These are phyloP conservation scores for Pleodorina starrii DNA, from an alignment of 139 green algal species.

Conservation along the genomic window DNA sequence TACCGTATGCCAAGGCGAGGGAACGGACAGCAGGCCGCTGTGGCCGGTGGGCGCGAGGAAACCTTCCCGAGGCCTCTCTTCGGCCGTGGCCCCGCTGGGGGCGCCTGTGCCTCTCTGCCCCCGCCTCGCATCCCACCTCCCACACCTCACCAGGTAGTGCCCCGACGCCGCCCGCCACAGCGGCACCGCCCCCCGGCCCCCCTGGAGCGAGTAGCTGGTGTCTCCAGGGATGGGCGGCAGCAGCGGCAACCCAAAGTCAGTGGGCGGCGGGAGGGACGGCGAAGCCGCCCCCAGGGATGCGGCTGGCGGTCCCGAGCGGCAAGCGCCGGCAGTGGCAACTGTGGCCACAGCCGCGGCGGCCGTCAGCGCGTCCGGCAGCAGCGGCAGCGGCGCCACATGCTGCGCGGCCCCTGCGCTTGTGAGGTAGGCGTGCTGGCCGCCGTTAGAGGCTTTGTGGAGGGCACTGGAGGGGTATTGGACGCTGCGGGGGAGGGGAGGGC, in stretches of 20 bases:
- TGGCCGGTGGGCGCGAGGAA: no score
- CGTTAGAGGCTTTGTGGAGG: slow-evolving; percentile 39
- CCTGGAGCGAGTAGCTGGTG: neutral
- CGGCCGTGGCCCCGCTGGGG: no score
- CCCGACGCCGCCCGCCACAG: slow-evolving; percentile 58
- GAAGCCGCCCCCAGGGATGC: neutral
- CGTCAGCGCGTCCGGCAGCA: neutral
- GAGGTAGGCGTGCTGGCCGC: slow-evolving; percentile 49
- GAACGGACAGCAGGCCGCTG: no score
- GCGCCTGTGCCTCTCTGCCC: no score
- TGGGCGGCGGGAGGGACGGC: neutral
- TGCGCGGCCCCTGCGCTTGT: neutral
- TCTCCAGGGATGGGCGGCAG: slow-evolving; percentile 34
- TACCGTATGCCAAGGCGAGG: no score
- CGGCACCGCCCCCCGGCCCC: slow-evolving; percentile 23
- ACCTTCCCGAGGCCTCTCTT: no score
- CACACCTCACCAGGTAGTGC: slow-evolving; percentile 34
- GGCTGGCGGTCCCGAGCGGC: neutral
- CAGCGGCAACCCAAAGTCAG: neutral
- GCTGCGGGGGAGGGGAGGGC: slow-evolving; percentile 24
- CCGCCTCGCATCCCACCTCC: neutral
- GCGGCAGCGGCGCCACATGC: neutral
- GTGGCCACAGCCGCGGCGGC: neutral
- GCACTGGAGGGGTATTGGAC: slow-evolving; percentile 34
- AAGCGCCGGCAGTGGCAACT: neutral